Evolutionary conservation across 345 rosid species (phyloP).

Genomic region (Citrus medica): DNA sequence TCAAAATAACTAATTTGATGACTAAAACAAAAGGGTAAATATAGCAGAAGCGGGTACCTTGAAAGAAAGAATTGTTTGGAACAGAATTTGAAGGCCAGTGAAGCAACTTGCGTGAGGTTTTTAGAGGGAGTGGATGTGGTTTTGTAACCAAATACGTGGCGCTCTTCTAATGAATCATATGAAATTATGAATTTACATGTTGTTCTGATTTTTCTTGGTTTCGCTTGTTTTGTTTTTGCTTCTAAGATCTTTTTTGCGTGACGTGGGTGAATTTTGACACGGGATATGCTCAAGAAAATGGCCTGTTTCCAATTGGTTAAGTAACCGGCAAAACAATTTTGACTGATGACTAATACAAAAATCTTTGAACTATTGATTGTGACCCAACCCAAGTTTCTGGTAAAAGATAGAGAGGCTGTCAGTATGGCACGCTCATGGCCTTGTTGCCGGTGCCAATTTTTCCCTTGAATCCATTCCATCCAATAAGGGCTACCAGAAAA

Average conservation of each 20-base stretch:
- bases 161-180: conserved; percentile 26
- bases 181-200: conserved; percentile 21
- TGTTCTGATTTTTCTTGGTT: not conserved
- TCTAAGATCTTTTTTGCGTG: not conserved
- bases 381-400: not conserved
- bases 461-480: not conserved
- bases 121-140: conserved; percentile 52
- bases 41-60: conserved; percentile 9
- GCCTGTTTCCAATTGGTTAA: not conserved
- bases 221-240: not conserved
- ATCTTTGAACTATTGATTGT: not conserved
- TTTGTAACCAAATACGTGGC: conserved; percentile 50
- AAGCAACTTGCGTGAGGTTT: conserved; percentile 2
- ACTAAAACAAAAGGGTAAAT: not conserved
- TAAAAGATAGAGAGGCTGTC: not conserved
- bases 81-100: not conserved
- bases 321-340: not conserved
- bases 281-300: not conserved
- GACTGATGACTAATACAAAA: not conserved
- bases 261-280: not conserved
- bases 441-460: not conserved
- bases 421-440: not conserved
- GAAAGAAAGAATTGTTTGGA: not conserved
- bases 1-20: not conserved
- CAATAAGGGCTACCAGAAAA: too few species aligned